Conservation (phyloP, 2,329 filamentous ascomycete genomes). For the Macrophomina tecta region DNA sequence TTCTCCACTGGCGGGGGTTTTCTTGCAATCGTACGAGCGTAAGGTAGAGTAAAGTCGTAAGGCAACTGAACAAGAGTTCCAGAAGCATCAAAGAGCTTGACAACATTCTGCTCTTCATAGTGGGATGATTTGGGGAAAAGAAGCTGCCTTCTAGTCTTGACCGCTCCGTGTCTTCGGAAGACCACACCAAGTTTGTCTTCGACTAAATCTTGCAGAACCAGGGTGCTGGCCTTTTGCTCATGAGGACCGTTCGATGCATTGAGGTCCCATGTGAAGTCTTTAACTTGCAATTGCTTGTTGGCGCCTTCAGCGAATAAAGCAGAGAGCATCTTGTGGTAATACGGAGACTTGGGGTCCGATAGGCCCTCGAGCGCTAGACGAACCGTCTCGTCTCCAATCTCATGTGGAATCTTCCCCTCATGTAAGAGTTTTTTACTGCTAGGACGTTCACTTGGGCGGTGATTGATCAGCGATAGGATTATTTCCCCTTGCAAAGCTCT, state of each 20-base stretch:
- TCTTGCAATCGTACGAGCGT: slow-evolving; percentile 83
- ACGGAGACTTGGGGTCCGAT: slow-evolving; percentile 81
- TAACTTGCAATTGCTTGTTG: slow-evolving; percentile 77
- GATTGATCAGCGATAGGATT: slow-evolving; percentile 78
- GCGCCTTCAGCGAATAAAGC: slow-evolving; percentile 76
- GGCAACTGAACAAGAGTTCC: slow-evolving; percentile 94
- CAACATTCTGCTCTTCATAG: slow-evolving; percentile 72
- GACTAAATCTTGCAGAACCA: slow-evolving; percentile 74
- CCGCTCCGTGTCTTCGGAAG: slow-evolving; percentile 87
- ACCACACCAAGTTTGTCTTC: slow-evolving; percentile 77
- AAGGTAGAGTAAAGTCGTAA: slow-evolving; percentile 87
- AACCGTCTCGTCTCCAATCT: slow-evolving; percentile 92
- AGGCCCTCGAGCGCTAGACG: slow-evolving; percentile 81
- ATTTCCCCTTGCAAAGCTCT: slow-evolving; percentile 75
- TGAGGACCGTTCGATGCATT: slow-evolving; percentile 39
- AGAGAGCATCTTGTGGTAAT: slow-evolving; percentile 89
- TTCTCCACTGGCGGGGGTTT: slow-evolving; percentile 70
- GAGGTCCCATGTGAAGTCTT: slow-evolving; percentile 66
- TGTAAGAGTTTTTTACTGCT: slow-evolving; percentile 82
- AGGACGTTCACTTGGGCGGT: slow-evolving; percentile 81
- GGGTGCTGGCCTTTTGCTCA: slow-evolving; percentile 54
- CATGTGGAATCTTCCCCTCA: slow-evolving; percentile 84
- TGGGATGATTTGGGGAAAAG: slow-evolving; percentile 83
- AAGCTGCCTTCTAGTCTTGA: slow-evolving; percentile 76
- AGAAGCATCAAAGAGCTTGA: slow-evolving; percentile 79